Percentiles rank a stretch among this genome's conserved stretches.
These are phyloP conservation scores for Striga hermonthica DNA, from an alignment of 305 asterid genomes.

Conservation along the genomic window DNA sequence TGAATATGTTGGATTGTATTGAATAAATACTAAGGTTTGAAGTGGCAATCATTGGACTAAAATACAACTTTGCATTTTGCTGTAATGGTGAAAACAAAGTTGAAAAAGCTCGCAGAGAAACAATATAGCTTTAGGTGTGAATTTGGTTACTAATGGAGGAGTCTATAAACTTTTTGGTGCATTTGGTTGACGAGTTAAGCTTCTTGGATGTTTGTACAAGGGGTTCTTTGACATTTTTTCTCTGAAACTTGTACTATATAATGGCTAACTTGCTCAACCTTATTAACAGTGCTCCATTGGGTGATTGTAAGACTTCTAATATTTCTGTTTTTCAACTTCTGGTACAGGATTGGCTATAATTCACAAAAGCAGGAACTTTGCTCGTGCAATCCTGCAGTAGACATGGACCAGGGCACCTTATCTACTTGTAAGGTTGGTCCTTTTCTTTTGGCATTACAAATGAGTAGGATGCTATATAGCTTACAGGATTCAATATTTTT, in stretches of 20 bases:
- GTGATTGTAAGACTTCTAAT: slow-evolving; percentile 13
- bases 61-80: not conserved
- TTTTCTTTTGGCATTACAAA: slow-evolving; percentile 16
- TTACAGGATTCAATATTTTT: not conserved
- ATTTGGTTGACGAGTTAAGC: not conserved
- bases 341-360: slow-evolving; percentile 49
- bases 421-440: slow-evolving; percentile 44
- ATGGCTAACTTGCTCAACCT: slow-evolving; percentile 24
- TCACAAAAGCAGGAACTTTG: slow-evolving; percentile 63
- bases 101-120: not conserved
- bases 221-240: slow-evolving; percentile 19
- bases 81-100: slow-evolving; percentile 6
- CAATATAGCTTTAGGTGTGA: slow-evolving; percentile 9
- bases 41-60: not conserved
- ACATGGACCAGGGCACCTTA: slow-evolving; percentile 29
- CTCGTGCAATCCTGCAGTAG: slow-evolving; percentile 41
- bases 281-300: slow-evolving; percentile 18
- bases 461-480: slow-evolving; percentile 2
- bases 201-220: slow-evolving; percentile 17
- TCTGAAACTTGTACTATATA: slow-evolving; percentile 6
- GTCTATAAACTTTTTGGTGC: slow-evolving; percentile 12
- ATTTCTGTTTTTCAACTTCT: slow-evolving; percentile 24
- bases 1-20: not conserved
- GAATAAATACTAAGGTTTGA: not conserved
- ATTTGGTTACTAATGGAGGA: slow-evolving; percentile 7